Evolutionary conservation across 2,329 filamentous ascomycete species (phyloP).

Genomic region (Aspergillus bombycis): DNA sequence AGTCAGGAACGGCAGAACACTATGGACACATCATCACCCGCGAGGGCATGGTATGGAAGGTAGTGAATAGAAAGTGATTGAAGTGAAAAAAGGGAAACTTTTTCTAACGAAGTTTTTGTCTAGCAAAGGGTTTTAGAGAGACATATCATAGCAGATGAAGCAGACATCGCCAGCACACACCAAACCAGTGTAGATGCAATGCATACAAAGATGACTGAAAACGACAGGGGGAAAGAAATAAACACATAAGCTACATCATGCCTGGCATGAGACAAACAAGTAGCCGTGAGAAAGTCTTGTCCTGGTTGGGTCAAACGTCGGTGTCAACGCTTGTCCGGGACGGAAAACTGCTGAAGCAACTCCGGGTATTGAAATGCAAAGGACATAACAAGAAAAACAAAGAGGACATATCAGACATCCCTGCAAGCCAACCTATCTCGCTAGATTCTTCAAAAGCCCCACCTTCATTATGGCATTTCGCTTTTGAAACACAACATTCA

Average conservation of each 20-base stretch:
- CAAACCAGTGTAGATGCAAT: slow-evolving; percentile 28
- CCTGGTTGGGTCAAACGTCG: slow-evolving; percentile 1
- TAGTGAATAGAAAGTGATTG: slow-evolving; percentile 9
- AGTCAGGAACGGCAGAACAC: not conserved
- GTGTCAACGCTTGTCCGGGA: not conserved
- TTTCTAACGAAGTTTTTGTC: slow-evolving; percentile 31
- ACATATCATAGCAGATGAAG: slow-evolving; percentile 9
- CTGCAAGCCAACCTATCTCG: slow-evolving; percentile 21
- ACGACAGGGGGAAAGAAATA: slow-evolving; percentile 21
- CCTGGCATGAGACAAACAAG: slow-evolving; percentile 20
- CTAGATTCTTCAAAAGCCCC: slow-evolving; percentile 18
- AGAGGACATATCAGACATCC: slow-evolving; percentile 14
- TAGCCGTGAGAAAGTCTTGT: slow-evolving; percentile 3
- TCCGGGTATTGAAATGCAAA: slow-evolving; percentile 32
- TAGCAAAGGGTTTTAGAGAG: slow-evolving; percentile 24
- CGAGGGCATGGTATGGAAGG: slow-evolving; percentile 1
- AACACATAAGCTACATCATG: slow-evolving; percentile 13
- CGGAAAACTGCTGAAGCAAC: slow-evolving; percentile 23
- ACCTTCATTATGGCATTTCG: slow-evolving; percentile 13
- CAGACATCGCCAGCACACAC: slow-evolving; percentile 31
- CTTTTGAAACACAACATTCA: slow-evolving; percentile 17
- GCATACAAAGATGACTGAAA: slow-evolving; percentile 13
- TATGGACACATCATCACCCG: not conserved
- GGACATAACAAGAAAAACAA: slow-evolving; percentile 12
- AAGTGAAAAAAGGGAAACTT: slow-evolving; percentile 19